Conservation (phyloP, 2,329 filamentous ascomycete species). For the Paecilomyces dactylethromorphus region DNA sequence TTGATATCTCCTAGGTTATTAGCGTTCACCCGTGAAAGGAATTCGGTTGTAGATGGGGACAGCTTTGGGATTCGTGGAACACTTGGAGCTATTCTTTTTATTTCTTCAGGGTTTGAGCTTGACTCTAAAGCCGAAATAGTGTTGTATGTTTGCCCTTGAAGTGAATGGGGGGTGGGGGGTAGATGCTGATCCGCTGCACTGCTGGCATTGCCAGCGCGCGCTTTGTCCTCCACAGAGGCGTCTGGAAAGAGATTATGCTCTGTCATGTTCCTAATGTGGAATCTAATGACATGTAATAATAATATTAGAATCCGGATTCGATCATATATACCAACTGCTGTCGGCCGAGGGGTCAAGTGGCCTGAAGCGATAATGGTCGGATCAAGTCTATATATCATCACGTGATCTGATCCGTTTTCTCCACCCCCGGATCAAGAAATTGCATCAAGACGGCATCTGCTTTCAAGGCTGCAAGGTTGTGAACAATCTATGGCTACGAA, state of each 20-base stretch:
- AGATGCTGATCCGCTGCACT: constrained; percentile 8
- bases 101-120: constrained; percentile 2
- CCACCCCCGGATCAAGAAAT: constrained; percentile 3
- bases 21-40: constrained; percentile 17
- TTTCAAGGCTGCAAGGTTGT: neutral
- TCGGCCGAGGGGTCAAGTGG: neutral
- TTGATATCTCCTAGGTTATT: constrained; percentile 10
- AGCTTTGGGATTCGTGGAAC: constrained; percentile 15
- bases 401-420: constrained; percentile 13
- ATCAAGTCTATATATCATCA: constrained; percentile 23
- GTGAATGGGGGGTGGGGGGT: constrained; percentile 5
- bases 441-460: neutral
- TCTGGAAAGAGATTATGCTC: constrained; percentile 15
- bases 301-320: neutral
- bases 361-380: constrained; percentile 3
- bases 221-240: constrained; percentile 17
- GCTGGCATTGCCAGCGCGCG: constrained; percentile 9
- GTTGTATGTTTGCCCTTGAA: neutral
- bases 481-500: neutral
- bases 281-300: neutral
- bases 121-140: constrained; percentile 5
- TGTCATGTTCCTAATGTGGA: constrained; percentile 14
- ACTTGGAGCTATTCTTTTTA: constrained; percentile 7
- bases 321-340: constrained; percentile 1
- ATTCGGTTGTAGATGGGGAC: constrained; percentile 18